phyloP scores from a whole-genome alignment of 2,329 filamentous ascomycete genomes.

The Alternaria consortialis region DNA sequence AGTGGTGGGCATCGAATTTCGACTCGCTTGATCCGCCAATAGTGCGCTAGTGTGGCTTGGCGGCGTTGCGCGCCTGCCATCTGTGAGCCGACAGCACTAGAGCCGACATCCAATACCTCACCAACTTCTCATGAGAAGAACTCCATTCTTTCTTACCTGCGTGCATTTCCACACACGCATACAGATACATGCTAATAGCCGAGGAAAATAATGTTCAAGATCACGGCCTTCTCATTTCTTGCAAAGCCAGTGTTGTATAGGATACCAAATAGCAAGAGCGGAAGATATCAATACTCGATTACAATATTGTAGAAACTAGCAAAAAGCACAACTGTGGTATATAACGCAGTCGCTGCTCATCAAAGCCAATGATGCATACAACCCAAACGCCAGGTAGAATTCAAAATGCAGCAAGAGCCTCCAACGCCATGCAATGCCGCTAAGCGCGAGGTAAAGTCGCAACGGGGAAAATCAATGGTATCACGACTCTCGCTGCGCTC shows the following conservation, averaged over 20 bases:
- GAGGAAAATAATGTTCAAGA: accelerated
- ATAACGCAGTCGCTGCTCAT: slow-evolving; percentile 25
- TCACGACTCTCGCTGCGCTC: slow-evolving; percentile 17
- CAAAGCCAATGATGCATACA: slow-evolving; percentile 13
- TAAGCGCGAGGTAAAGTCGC: slow-evolving; percentile 29
- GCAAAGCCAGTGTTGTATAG: not conserved
- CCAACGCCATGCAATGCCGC: slow-evolving; percentile 49
- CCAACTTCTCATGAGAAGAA: not conserved
- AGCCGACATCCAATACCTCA: not conserved
- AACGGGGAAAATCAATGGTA: slow-evolving; percentile 16
- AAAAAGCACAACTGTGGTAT: slow-evolving; percentile 35
- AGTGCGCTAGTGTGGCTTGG: slow-evolving; percentile 27
- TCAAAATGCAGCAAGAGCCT: slow-evolving; percentile 10
- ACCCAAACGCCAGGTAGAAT: slow-evolving; percentile 19
- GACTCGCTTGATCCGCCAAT: slow-evolving; percentile 30
- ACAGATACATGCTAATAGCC: too few species aligned
- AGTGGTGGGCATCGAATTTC: slow-evolving; percentile 24
- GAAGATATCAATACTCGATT: not conserved
- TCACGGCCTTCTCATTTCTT: not conserved
- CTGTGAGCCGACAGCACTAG: too few species aligned
- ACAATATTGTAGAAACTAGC: slow-evolving; percentile 11
- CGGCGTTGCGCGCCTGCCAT: not conserved
- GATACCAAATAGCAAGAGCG: not conserved
- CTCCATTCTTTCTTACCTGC: not conserved
- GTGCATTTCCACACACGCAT: too few species aligned